A percentile compares a stretch with the other conserved stretches of the same genome.
These are phyloP conservation scores for Phytophthora agathidicida DNA, from an alignment of 352 stramenopile species.

Conservation along the genomic window DNA sequence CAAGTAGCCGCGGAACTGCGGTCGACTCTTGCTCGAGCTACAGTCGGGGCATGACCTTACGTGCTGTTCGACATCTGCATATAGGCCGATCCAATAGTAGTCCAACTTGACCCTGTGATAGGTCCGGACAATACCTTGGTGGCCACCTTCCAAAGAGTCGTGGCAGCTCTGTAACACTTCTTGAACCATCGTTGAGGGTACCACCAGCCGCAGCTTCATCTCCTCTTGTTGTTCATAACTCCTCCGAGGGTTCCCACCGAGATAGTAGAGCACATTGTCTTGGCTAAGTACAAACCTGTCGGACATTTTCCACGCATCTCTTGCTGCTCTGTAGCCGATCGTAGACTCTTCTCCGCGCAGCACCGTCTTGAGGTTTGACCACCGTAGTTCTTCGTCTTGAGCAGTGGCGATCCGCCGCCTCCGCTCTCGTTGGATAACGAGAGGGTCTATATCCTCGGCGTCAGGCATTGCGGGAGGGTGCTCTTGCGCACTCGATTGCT, in stretches of 20 bases:
- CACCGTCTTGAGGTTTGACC: constrained; percentile 1
- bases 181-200: constrained; percentile 9
- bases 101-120: too few species aligned
- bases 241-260: neutral
- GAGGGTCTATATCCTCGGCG: too few species aligned
- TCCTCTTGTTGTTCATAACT: neutral
- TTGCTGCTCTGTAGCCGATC: neutral
- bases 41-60: constrained; percentile 10
- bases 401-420: too few species aligned
- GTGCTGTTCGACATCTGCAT: neutral
- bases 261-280: constrained; percentile 10
- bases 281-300: neutral
- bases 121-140: constrained; percentile 4
- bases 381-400: constrained; percentile 14
- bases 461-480: too few species aligned
- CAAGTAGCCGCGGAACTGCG: constrained; percentile 5
- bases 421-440: too few species aligned
- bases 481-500: too few species aligned
- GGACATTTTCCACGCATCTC: constrained; percentile 9
- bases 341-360: neutral
- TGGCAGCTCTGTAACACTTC: constrained; percentile 16
- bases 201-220: constrained; percentile 4
- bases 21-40: constrained; percentile 7
- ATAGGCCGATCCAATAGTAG: constrained; percentile 3
- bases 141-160: constrained; percentile 9